These are phyloP conservation scores for Anisodus tanguticus DNA, from an alignment of 257 asterid species.

Conservation along the genomic window DNA sequence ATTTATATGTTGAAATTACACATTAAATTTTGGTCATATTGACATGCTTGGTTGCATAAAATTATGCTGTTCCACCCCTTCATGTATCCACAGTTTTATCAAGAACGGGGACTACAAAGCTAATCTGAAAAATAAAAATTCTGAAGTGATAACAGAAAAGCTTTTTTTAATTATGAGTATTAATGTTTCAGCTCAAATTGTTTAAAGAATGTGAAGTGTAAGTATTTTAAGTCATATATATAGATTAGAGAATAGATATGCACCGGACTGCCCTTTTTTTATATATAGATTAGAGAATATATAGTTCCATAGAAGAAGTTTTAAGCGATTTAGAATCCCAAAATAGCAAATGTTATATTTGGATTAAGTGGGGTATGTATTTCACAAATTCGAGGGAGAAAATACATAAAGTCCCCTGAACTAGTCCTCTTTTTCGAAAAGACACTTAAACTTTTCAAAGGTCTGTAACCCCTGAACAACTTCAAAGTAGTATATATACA, in stretches of 20 bases:
- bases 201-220: background rate
- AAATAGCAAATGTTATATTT: background rate
- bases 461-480: no score
- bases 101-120: background rate
- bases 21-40: conserved; percentile 21
- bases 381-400: background rate
- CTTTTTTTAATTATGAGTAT: background rate
- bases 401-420: no score
- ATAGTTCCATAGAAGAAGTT: background rate
- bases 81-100: background rate
- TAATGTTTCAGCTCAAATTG: background rate
- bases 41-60: conserved; percentile 15
- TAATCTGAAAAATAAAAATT: background rate
- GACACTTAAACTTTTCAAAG: no score
- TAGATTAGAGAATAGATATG: background rate
- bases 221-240: background rate
- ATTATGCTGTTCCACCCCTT: background rate
- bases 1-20: background rate
- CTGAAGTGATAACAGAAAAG: background rate
- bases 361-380: background rate
- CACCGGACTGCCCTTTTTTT: no score
- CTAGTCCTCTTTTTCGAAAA: no score
- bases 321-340: background rate
- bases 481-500: no score
- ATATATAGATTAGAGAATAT: background rate